Evolutionary conservation across 495 filamentous ascomycete species (phyloP), one percentile per base, ranked within the genome.

Genomic region (Annulohypoxylon bovei): DNA sequence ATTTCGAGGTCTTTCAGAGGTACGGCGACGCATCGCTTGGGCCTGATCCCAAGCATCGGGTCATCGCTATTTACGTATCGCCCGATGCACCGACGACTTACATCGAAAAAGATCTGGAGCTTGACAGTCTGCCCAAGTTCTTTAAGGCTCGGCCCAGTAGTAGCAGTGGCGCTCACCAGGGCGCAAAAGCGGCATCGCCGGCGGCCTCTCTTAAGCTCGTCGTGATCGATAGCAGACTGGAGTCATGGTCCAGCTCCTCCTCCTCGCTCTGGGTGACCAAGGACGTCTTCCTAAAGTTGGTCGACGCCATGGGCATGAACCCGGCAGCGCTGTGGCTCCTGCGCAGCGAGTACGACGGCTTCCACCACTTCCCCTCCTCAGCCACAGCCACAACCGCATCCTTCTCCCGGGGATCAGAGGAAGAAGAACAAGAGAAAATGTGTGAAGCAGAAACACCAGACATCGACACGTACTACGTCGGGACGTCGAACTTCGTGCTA

Each of bases 401-500:
- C 5, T 42, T 42, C n/a, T 42, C 5, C 16, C 39, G 4, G 7
- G 39, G 20, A 6, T 20, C 1, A 3, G 55, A 16, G 3, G 18
- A 33, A 5, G 40, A 44, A 2, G 39, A 46, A 4, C 28, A 39
- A 16, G 25, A 39, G 2, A 46, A 20, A 23, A 2, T n/a, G n/a
- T n/a, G 25, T 12, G 30, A 35, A 9, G 22, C 14, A 2, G 44
- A 33, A 37, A 16, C 6, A n/a, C 12, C 30, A 5, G 30, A 28
- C 40, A 14, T 50, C 20, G 64, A 72, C 46, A 72, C 73, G 39
- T 73, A 73, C 62, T 75, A 75, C 35, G 46, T 75, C 23, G 73
- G 73, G 22, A 75, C 66, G 22, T 72, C 70, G 6, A 66, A 58
- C 54, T 75, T 73, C 49, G 71, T 64, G 49, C 67, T 76, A 14